phyloP scores from a whole-genome alignment of 768 basidiomycete species.

The Trametes meyenii region DNA sequence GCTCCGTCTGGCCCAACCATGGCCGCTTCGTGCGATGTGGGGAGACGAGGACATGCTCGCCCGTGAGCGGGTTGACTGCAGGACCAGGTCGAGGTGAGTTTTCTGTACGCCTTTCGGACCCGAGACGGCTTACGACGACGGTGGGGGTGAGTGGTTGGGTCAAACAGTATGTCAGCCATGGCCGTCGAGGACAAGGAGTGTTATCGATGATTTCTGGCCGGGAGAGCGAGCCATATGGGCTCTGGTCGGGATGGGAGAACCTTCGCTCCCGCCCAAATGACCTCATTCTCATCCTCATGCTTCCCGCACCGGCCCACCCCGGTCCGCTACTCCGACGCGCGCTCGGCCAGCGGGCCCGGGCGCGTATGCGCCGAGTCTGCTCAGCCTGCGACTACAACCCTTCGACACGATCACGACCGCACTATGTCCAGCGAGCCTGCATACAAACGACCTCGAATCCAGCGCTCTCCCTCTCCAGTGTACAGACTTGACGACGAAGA shows the following conservation, averaged over 20 bases:
- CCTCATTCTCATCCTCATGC: constrained; percentile 1
- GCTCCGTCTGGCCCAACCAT: constrained; percentile 87
- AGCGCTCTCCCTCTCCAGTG: constrained; percentile 58
- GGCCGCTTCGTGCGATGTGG: constrained; percentile 90
- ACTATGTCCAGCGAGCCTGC: constrained; percentile 37
- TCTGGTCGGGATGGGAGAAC: not conserved
- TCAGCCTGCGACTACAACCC: too few species aligned
- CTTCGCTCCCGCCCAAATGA: constrained; percentile 6
- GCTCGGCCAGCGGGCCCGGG: not conserved
- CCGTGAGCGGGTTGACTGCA: constrained; percentile 78
- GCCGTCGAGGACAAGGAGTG: constrained; percentile 10
- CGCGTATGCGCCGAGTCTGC: not conserved
- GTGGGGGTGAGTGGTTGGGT: constrained; percentile 67
- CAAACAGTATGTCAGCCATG: constrained; percentile 45
- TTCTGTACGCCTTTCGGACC: not conserved
- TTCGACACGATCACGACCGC: not conserved
- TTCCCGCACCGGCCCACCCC: not conserved
- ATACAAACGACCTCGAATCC: constrained; percentile 52
- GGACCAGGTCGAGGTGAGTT: constrained; percentile 1
- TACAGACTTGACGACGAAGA: constrained; percentile 66
- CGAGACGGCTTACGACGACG: constrained; percentile 56
- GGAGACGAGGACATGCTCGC: constrained; percentile 79
- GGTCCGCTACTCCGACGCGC: not conserved
- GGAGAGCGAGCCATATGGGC: constrained; percentile 3
- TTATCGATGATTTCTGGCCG: constrained; percentile 14